These are phyloP conservation scores for Phalaenopsis hybrid DNA, from an alignment of 116 monocot genomes.

Conservation along the genomic window DNA sequence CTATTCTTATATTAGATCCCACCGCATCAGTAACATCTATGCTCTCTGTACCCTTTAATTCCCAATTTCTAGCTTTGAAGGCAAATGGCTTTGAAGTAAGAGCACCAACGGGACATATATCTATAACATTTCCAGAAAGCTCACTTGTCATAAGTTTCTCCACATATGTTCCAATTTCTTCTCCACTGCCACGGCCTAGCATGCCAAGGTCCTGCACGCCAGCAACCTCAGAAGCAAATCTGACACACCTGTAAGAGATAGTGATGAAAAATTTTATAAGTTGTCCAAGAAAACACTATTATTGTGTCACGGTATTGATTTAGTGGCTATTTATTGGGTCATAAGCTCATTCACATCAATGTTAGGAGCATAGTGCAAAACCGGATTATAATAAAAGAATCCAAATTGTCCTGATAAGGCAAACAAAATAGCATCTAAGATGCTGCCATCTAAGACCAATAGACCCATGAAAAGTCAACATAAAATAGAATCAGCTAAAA, in stretches of 20 bases:
- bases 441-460: background rate
- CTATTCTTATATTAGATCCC: constrained; percentile 95
- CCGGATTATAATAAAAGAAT: background rate
- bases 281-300: background rate
- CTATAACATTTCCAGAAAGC: constrained; percentile 98
- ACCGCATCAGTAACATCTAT: constrained; percentile 99
- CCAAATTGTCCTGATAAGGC: background rate
- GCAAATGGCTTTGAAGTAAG: constrained; percentile 98
- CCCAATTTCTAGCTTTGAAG: constrained; percentile 99
- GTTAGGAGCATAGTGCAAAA: background rate
- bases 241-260: constrained; percentile 61
- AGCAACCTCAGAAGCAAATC: constrained; percentile 96
- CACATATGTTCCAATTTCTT: constrained; percentile 99
- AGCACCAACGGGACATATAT: constrained; percentile 98
- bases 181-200: constrained; percentile 98
- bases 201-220: constrained; percentile 98
- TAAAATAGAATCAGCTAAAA: background rate
- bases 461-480: background rate
- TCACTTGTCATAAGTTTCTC: constrained; percentile 99
- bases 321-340: background rate
- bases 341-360: background rate
- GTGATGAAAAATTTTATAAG: background rate
- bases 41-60: constrained; percentile 86
- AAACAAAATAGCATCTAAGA: background rate
- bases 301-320: background rate